Evolutionary conservation across 2,329 filamentous ascomycete species (phyloP), one percentile per base, ranked within the genome.

Genomic region (Aspergillus intermedius): DNA sequence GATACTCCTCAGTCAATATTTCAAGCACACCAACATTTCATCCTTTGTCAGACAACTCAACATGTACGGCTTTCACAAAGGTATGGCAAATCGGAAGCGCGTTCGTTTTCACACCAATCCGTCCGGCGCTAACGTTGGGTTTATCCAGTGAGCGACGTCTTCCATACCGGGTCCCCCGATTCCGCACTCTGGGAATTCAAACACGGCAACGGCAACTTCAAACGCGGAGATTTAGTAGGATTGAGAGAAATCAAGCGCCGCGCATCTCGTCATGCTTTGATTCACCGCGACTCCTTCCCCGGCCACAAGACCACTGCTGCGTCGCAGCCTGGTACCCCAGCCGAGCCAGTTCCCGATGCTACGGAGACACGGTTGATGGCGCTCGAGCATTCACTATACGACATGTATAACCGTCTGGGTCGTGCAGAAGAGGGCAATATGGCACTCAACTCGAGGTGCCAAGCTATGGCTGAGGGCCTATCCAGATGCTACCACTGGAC

Each of bases 31-130:
- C 59, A 98, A 98, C 65, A 95, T 97, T 52, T 97, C 93, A 9
- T 97, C 93, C 1, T 98, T 98, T 68, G 93, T 98, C 44, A 83
- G 93, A 44, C 93, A 98, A 72, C 74, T 98, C 45, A 98, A 98
- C 67, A 98, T 98, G 93, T 98, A 98, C 61, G 93, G 93, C 5
- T 98, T 98, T 70, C 93, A 98, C 68, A 98, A 98, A 87, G 91
- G 91, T 94, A 70, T 44, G 67, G 6, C 2, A 17, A 15, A 9
- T 56, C 4, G 25, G 25, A 12, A 4, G 25, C 25, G 25, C 25
- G 12, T 30, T 30, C 10, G 25, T 47, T 21, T 22, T 42, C 15
- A 34, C 44, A n/a, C 22, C 30, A 4, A 19, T 22, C 17, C 13
- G 25, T 9, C 35, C 43, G 23, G 19, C 8, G n/a, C 40, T 58